Evolutionary conservation across 192 early-diverging fungal genomes (phyloP), one percentile per base, ranked within the genome.

Genomic region (Gamsiella multidivaricata): DNA sequence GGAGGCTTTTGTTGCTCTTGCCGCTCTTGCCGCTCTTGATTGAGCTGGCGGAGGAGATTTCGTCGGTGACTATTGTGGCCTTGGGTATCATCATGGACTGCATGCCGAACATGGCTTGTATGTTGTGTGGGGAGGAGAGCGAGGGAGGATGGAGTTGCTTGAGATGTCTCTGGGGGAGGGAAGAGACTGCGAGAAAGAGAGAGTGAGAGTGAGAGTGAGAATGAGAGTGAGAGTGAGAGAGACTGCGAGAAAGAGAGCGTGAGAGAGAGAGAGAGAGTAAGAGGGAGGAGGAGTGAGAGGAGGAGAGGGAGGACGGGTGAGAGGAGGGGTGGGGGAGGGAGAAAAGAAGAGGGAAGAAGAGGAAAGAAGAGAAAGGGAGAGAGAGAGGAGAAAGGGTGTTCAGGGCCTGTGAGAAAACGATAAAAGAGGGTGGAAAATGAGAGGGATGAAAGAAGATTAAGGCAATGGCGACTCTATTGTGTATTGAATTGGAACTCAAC

Each of bases 21-120:
- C 66, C 61, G 12, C 74, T 78, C 61, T 78, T 78, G 15, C 74
- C 74, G 46, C 74, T 78, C 49, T 78, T 78, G 54, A 78, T 63
- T 14, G 74, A 78, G 53, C 74, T 78, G 17, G 60, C 45, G 1
- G 74, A 78, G 2, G 74, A 78, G 3, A 29, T 37, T 0, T 64
- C 66, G 7, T 78, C 66, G 1, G 25, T 28, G 10, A 59, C 49
- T 18, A 69, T 46, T 12, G 15, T 23, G 34, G 45, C 61, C 47
- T 61, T 63, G 32, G 58, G 65, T 28, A 61, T 45, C 58, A 68
- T 61, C 5, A 47, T 32, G 15, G 65, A 57, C 63, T 64, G 70
- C 56, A 78, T 56, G 49, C 65, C 65, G 14, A 64, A 78, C 74
- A 78, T 78, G 29, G 29, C 69, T 45, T 32, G 26, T 39, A 39